Evolutionary conservation across 1,284 basidiomycete species (phyloP), one percentile per base, ranked within the genome.

Genomic region (Fomitiporia mediterranea): DNA sequence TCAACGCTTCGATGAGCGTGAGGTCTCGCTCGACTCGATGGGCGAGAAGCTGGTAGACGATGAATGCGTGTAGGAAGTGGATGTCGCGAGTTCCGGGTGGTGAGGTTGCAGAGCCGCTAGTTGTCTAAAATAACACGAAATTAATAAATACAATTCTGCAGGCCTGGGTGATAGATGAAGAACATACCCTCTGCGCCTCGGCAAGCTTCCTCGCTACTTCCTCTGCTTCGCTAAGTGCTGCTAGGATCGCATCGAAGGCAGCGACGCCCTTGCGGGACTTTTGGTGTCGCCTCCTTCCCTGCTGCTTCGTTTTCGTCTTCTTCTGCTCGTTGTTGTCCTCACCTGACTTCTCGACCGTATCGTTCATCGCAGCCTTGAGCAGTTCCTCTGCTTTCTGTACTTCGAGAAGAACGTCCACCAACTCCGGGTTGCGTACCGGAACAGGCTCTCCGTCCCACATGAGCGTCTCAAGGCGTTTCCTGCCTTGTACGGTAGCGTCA

Each of bases 11-110:
- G 53, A 89, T 78, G 37, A 97, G 80, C n/a, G 93, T 79, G 2
- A 93, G 77, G 66, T 97, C 94, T 17, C 94, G 85, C 66, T 93
- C 84, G 55, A 92, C 92, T 8, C 94, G 90, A 51, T 86, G 81
- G 11, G 89, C 83, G 42, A 96, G 80, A 15, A 96, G 82, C 57
- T 92, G 88, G 69, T 91, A 94, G 52, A 91, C 79, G 63, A 95
- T 83, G 68, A 87, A 96, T 11, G 89, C 83, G 65, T 95, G 88
- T 46, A 94, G 82, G 62, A 94, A 89, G 21, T 88, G 81, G 32
- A 93, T 81, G 66, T 91, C 89, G 8, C 87, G 79, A 9, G 77
- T 74, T 21, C 79, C 80, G 7, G 73, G 72, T 15, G 72, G 65
- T 37, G 72, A 65, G 58, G 62, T 71, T 6, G 63, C 60, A 23